Evolutionary conservation across 2,329 filamentous ascomycete species (phyloP).

Genomic region (Fusarium sp.): DNA sequence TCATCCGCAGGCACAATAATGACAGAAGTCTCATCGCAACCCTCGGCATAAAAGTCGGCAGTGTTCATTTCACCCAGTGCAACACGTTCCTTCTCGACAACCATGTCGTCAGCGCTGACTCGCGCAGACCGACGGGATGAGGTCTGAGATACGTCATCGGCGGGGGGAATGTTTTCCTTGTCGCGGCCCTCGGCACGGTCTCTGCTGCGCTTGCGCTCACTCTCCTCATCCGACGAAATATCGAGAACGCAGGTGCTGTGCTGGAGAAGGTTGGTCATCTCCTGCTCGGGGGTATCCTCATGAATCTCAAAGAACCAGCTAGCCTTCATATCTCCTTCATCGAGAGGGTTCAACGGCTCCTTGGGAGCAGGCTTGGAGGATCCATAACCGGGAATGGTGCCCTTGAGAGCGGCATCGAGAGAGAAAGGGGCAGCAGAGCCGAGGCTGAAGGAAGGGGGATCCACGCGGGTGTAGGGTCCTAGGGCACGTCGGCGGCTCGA

Average conservation of each 20-base stretch:
- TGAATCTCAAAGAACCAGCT: conserved; percentile 95
- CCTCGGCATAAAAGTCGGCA: conserved; percentile 75
- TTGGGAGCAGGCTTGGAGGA: conserved; percentile 51
- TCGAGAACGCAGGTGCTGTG: conserved; percentile 89
- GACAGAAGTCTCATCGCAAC: conserved; percentile 72
- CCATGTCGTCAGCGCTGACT: conserved; percentile 62
- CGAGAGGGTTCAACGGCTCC: conserved; percentile 45
- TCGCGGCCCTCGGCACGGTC: conserved; percentile 73
- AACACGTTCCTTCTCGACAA: conserved; percentile 72
- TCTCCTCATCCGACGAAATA: conserved; percentile 89
- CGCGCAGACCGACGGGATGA: conserved; percentile 50
- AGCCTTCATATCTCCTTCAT: conserved; percentile 66
- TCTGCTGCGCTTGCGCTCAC: conserved; percentile 63
- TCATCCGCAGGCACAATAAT: conserved; percentile 73
- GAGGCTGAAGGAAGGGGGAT: conserved; percentile 73
- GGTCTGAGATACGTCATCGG: conserved; percentile 72
- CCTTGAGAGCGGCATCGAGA: conserved; percentile 84
- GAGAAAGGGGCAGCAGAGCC: conserved; percentile 78
- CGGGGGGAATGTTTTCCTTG: conserved; percentile 94
- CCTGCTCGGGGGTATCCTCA: conserved; percentile 89
- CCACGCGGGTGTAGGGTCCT: conserved; percentile 75
- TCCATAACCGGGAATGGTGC: conserved; percentile 75
- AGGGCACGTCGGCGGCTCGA: conserved; percentile 74
- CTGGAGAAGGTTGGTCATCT: conserved; percentile 92
- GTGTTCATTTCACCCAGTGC: conserved; percentile 76